phyloP scores from a whole-genome alignment of 2,329 filamentous ascomycete species.

The Colletotrichum lentis region DNA sequence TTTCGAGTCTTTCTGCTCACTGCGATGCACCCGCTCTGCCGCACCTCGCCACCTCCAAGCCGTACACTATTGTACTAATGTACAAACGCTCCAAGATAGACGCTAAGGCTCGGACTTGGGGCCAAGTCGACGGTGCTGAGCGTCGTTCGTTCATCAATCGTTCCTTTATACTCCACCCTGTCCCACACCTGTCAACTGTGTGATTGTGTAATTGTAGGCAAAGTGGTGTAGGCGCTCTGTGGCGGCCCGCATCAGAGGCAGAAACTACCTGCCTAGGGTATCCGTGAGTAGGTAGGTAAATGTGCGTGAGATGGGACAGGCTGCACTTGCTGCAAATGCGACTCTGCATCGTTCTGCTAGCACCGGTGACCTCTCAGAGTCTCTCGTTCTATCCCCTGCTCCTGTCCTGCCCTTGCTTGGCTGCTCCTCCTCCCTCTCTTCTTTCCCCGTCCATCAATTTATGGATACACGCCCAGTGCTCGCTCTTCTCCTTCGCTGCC shows the following conservation, averaged over 20 bases:
- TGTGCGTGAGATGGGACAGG: conserved; percentile 5
- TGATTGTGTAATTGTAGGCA: not conserved
- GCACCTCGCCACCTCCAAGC: conserved; percentile 23
- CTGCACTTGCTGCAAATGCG: conserved; percentile 24
- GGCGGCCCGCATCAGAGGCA: conserved; percentile 16
- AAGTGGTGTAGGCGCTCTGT: conserved; percentile 25
- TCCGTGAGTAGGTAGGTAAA: not conserved
- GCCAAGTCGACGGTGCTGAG: conserved; percentile 29
- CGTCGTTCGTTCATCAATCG: conserved; percentile 17
- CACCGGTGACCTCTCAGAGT: conserved; percentile 25
- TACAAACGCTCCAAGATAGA: not conserved
- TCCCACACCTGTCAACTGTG: conserved; percentile 29
- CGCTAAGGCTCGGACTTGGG: not conserved
- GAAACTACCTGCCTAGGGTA: not conserved
- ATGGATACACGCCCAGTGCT: conserved; percentile 20
- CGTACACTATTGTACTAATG: not conserved
- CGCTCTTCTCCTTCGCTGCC: conserved; percentile 1
- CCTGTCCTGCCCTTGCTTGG: not conserved
- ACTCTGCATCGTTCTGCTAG: conserved; percentile 12
- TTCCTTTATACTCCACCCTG: conserved; percentile 12
- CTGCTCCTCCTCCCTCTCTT: not conserved
- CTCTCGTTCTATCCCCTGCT: conserved; percentile 10
- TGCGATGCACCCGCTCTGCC: conserved; percentile 14
- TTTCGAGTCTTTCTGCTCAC: conserved; percentile 1
- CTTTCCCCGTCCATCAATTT: conserved; percentile 17